phyloP scores from a whole-genome alignment of 306 rosid species.

The Castanea sativa region DNA sequence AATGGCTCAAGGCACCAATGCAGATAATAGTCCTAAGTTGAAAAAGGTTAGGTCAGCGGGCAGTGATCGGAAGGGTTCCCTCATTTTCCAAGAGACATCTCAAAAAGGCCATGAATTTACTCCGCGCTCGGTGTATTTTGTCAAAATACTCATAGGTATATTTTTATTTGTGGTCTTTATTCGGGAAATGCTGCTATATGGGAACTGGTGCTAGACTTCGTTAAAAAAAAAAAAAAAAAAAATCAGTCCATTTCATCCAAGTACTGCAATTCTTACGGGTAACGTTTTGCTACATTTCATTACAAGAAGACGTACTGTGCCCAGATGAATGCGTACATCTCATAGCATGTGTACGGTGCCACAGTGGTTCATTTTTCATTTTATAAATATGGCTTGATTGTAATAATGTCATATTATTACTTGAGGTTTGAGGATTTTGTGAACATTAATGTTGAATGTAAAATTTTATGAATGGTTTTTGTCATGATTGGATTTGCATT shows the following conservation, averaged over 20 bases:
- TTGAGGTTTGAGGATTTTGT: not conserved
- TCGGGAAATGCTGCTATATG: slow-evolving; percentile 30
- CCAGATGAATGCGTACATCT: not conserved
- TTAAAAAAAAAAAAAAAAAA: not conserved
- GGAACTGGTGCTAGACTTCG: slow-evolving; percentile 20
- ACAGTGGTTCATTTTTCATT: not conserved
- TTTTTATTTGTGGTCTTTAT: slow-evolving; percentile 25
- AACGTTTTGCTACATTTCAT: not conserved
- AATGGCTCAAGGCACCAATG: slow-evolving; percentile 14
- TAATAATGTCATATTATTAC: not conserved
- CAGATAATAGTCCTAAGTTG: slow-evolving; percentile 8
- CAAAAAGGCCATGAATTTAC: slow-evolving; percentile 18
- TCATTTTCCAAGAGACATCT: slow-evolving; percentile 27
- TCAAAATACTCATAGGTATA: slow-evolving; percentile 24
- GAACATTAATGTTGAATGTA: not conserved
- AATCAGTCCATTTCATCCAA: not conserved
- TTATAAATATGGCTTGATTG: not conserved
- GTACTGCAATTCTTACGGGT: not conserved
- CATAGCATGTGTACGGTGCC: not conserved
- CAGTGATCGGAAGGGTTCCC: slow-evolving; percentile 18
- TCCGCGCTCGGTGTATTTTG: slow-evolving; percentile 34
- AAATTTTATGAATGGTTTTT: not conserved
- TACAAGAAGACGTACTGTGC: slow-evolving; percentile 1
- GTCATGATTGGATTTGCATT: not conserved
- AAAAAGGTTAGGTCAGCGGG: slow-evolving; percentile 13